phyloP scores from a whole-genome alignment of 495 filamentous ascomycete species.

The Aspergillus nidulans region DNA sequence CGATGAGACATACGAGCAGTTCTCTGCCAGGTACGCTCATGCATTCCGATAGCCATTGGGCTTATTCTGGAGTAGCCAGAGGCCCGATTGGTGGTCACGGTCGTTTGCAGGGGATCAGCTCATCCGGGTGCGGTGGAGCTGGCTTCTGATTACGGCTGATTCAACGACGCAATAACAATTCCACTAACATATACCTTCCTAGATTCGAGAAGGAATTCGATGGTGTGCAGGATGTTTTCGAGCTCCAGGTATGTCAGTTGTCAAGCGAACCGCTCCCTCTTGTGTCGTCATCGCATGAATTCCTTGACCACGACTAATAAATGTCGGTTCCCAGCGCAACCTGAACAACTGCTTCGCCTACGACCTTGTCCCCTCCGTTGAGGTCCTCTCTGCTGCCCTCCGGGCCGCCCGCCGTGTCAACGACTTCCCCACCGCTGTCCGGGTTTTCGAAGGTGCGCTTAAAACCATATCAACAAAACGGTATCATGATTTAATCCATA shows the following conservation, averaged over 20 bases:
- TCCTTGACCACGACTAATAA: not conserved
- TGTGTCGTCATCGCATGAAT: constrained; percentile 1
- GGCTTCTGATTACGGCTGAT: constrained; percentile 7
- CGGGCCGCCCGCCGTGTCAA: constrained; percentile 92
- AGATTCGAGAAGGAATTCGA: constrained; percentile 99
- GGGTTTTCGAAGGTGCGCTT: constrained; percentile 88
- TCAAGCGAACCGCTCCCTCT: not conserved
- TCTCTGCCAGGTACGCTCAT: constrained; percentile 83
- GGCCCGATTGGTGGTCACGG: not conserved
- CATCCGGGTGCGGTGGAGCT: too few relatives aligned
- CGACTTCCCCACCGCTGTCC: constrained; percentile 96
- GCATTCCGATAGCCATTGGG: constrained; percentile 27
- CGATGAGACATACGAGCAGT: constrained; percentile 97
- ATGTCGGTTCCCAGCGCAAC: constrained; percentile 67
- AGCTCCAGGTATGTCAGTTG: constrained; percentile 80
- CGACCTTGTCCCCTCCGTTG: constrained; percentile 94
- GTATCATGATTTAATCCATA: too few relatives aligned
- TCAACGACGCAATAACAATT: constrained; percentile 3
- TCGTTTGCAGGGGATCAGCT: constrained; percentile 12
- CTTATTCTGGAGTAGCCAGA: not conserved
- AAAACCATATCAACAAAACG: too few relatives aligned
- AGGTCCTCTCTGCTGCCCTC: constrained; percentile 87
- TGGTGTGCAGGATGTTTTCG: constrained; percentile 94
- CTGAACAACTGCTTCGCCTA: constrained; percentile 99
- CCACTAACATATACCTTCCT: constrained; percentile 8